Evolutionary conservation across 805 yeast species (phyloP), one percentile per base, ranked within the genome.

Genomic region (Brettanomyces bruxellensis): DNA sequence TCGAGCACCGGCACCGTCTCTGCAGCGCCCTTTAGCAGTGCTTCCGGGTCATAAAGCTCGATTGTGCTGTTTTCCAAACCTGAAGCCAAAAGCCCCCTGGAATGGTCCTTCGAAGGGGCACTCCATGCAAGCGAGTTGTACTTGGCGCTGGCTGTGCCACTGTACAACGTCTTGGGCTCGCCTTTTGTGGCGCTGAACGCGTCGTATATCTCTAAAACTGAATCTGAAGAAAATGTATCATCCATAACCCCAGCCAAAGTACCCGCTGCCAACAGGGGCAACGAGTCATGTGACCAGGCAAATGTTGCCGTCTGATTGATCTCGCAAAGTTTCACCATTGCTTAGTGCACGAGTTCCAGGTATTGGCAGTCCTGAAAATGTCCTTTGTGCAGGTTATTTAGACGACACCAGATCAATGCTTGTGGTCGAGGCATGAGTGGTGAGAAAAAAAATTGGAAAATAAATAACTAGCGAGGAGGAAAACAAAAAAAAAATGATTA

Each of bases 221-320:
- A 80, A 28, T 81, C 73, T 22, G 93, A 79, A 38, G 90, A 81
- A 65, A 90, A 90, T 60, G 83, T 81, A 39, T 85, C 86, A 61
- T 88, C 96, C 56, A 93, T 84, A 12, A 96, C 95, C 6, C 98
- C 98, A 0, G 98, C 90, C n/a, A 87, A 85, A 0, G 96, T 85
- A 23, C 96, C 99, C 1, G 96, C 79, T 23, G 89, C 97, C 53
- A 93, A 62, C 45, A 78, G 66, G 14, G 97, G 97, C 50, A 80
- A 67, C 38, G 72, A 64, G 54, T 79, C 86, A 53, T 81, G 78
- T 41, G 96, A 86, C 97, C 98, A 91, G 40, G 98, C 95, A 68
- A 93, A 88, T n/a, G 95, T 82, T 45, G 96, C 90, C 12, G 96
- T 86, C 55, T 88, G 76, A 51, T 78, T 72, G 59, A 87, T 79